Percentiles rank a stretch among this genome's conserved stretches.
phyloP scores from a whole-genome alignment of 2,329 filamentous ascomycete genomes.

The Sporothrix inflata region DNA sequence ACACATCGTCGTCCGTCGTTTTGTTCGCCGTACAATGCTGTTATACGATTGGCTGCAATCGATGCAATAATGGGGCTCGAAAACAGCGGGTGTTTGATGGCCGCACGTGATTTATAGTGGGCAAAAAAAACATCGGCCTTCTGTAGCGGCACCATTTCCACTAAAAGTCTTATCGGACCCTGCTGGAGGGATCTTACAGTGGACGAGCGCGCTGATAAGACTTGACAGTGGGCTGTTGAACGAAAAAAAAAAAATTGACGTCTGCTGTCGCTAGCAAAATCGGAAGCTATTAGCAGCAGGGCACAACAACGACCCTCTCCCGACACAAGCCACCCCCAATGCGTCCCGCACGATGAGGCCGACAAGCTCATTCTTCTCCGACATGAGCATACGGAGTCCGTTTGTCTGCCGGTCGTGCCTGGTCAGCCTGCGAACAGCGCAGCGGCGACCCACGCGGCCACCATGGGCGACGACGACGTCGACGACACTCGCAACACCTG shows the following conservation, averaged over 20 bases:
- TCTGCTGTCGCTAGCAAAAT: neutral
- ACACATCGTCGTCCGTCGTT: neutral
- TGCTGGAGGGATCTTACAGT: neutral
- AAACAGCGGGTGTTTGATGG: neutral
- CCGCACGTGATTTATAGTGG: neutral
- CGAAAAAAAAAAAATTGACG: neutral
- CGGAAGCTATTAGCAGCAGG: neutral
- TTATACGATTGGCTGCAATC: conserved; percentile 9
- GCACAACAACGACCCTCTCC: neutral
- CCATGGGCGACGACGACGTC: conserved; percentile 12
- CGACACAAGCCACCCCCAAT: neutral
- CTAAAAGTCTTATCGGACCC: conserved; percentile 14
- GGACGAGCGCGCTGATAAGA: neutral
- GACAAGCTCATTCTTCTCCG: conserved; percentile 28
- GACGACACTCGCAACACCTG: neutral
- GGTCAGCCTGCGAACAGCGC: conserved; percentile 28
- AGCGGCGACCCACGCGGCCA: neutral
- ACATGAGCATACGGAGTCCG: conserved; percentile 30
- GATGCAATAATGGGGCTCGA: neutral
- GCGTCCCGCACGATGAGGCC: conserved; percentile 27
- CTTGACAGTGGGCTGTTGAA: neutral
- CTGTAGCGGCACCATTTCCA: neutral
- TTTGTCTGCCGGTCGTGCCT: conserved; percentile 36
- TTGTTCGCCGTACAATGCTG: neutral
- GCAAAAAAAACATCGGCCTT: neutral